Evolutionary conservation across 2,329 filamentous ascomycete genomes (phyloP).

Genomic region (Dactylellina leptospora): DNA sequence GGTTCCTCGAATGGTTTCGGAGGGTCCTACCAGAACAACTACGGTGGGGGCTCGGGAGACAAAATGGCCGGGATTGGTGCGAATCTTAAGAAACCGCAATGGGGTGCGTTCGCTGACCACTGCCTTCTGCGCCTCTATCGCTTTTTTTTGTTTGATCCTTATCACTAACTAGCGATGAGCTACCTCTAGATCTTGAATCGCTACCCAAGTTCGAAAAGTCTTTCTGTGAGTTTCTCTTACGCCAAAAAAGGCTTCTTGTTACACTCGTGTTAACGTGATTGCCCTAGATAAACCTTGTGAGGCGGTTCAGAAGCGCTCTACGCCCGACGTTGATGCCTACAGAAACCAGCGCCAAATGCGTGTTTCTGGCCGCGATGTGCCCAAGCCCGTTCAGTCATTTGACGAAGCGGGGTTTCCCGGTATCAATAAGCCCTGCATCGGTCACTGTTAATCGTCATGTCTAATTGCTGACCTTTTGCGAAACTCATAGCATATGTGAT

Average conservation of each 20-base stretch:
- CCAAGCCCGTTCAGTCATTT: constrained; percentile 94
- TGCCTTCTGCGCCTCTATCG: background rate
- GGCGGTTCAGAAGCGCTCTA: constrained; percentile 74
- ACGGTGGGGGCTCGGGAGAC: constrained; percentile 76
- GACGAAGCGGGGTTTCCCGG: constrained; percentile 95
- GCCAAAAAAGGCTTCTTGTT: background rate
- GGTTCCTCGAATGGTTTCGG: constrained; percentile 57
- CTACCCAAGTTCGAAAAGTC: constrained; percentile 98
- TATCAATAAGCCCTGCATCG: constrained; percentile 51
- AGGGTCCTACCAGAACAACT: constrained; percentile 61
- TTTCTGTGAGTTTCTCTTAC: constrained; percentile 68
- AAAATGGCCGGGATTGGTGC: constrained; percentile 92
- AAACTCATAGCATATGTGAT: constrained; percentile 76
- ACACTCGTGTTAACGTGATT: background rate
- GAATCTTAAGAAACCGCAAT: constrained; percentile 84
- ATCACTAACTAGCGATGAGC: too few species aligned
- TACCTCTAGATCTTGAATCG: constrained; percentile 72
- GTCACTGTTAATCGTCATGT: background rate
- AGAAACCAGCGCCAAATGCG: constrained; percentile 85
- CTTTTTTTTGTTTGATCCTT: constrained; percentile 22
- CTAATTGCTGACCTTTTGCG: constrained; percentile 60
- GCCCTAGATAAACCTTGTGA: constrained; percentile 50
- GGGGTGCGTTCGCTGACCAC: constrained; percentile 71
- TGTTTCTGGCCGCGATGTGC: constrained; percentile 79
- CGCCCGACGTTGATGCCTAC: constrained; percentile 85